A percentile compares a stretch with the other conserved stretches of the same genome.
phyloP scores from a whole-genome alignment of 176 grass and related monocot species.

The Bonia amplexicaulis region DNA sequence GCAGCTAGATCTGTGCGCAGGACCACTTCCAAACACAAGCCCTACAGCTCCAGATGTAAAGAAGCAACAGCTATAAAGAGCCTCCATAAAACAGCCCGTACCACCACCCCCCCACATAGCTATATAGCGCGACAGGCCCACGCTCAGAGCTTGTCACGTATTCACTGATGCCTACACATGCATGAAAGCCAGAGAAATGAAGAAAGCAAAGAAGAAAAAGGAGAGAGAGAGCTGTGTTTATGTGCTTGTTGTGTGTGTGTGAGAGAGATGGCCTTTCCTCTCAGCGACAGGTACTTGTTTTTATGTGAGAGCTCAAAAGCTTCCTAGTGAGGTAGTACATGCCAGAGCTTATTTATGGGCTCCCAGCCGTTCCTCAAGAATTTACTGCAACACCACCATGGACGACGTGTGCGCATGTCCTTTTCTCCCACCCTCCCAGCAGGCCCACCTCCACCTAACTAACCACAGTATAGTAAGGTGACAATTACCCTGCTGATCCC shows the following conservation, averaged over 20 bases:
- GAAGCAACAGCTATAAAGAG: constrained; percentile 97
- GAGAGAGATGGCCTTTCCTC: constrained; percentile 34
- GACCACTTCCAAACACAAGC: constrained; percentile 76
- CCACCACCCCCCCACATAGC: constrained; percentile 54
- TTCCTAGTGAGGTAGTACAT: constrained; percentile 43
- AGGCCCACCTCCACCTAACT: constrained; percentile 32
- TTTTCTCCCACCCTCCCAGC: not conserved
- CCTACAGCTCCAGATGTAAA: constrained; percentile 93
- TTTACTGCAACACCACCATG: constrained; percentile 42
- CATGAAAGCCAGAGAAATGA: constrained; percentile 80
- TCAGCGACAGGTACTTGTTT: constrained; percentile 71
- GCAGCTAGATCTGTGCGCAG: constrained; percentile 49
- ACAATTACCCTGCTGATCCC: constrained; percentile 51
- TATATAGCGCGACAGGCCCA: constrained; percentile 61
- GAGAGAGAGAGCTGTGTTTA: not conserved
- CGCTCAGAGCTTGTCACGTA: constrained; percentile 84
- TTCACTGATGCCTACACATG: constrained; percentile 88
- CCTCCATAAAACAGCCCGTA: constrained; percentile 58
- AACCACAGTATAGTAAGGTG: constrained; percentile 55
- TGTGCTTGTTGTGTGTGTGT: not conserved
- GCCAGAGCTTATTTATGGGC: constrained; percentile 46
- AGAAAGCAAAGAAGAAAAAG: constrained; percentile 41
- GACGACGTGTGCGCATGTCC: constrained; percentile 25
- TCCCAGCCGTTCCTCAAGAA: constrained; percentile 40
- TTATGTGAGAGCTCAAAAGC: constrained; percentile 78